Base-by-base conservation (phyloP, 1,284 basidiomycete species). In the Tilletia caries region DNA sequence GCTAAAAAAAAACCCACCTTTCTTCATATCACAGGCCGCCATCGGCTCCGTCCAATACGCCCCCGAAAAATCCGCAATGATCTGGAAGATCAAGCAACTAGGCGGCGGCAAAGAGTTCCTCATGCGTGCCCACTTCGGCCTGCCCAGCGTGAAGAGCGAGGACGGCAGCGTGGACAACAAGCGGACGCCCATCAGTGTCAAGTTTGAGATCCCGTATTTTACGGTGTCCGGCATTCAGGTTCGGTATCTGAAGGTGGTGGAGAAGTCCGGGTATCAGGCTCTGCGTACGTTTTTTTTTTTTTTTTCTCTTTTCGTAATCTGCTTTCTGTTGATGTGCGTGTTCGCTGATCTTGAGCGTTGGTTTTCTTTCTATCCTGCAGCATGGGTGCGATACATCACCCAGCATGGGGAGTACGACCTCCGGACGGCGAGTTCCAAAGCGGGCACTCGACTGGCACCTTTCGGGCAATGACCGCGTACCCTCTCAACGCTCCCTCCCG, bases 161-260 rank as follows among this genome's bases (percentile, higher is more conserved):
- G 90, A 91, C 81, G 93, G 94, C 68, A 75, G 72, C 43, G 85
- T 91, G 64, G 92, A 94, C 78, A 92, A 94, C 78, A 92, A 93
- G 80, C 90, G 92, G 29, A 90, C 93, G 27, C 96, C 96, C 0
- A 96, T 98, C 78, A 93, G 91, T 1, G 92, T 98, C 84, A 94
- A 93, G 84, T 98, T 95, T 76, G 95, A 98, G 86, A 97, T 98
- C 58, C 95, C 95, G 1, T 97, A 96, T 86, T 97, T 97, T 83
- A 97, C 95, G 0, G 84, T 85, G 1, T 96, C 93, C 0, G 95
- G 96, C 10, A 96, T 98, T 71, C 93, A 96, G 84, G 95, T 98
- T 20, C 88, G 95, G 67, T 98, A 97, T 83, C 87, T 93, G 75
- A 98, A 98, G 85, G 95, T 99, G 68, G 94, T 98, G 0, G 96